Conservation (phyloP, 306 rosid species). For the Begonia masoniana region DNA sequence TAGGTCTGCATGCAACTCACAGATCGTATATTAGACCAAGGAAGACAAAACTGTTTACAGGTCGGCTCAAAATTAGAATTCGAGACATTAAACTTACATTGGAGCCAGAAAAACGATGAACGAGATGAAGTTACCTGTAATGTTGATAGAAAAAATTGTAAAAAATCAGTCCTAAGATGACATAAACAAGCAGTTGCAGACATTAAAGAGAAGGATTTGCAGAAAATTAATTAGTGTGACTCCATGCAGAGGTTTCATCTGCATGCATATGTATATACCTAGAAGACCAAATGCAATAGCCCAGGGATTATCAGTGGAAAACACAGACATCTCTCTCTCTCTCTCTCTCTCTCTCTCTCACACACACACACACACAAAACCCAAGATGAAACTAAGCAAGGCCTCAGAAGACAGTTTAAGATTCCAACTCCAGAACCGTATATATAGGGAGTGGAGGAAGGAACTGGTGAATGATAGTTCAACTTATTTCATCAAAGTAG, state of each 20-base stretch:
- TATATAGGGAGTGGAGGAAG: no score
- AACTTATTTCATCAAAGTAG: no score
- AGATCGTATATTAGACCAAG: no score
- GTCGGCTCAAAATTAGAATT: neutral
- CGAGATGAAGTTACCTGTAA: conserved; percentile 62
- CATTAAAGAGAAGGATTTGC: neutral
- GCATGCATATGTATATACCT: conserved; percentile 1
- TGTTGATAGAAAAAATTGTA: neutral
- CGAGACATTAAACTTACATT: conserved; percentile 33
- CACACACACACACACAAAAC: no score
- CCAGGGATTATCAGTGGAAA: conserved; percentile 4
- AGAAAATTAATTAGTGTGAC: neutral
- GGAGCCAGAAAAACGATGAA: conserved; percentile 83
- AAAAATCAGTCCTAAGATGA: neutral
- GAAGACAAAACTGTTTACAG: no score
- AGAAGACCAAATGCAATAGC: conserved; percentile 11
- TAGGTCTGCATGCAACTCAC: conserved; percentile 37
- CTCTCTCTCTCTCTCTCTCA: neutral
- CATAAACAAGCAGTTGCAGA: neutral
- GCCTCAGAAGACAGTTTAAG: no score
- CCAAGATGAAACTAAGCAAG: no score
- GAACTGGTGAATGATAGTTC: no score
- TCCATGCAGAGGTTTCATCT: neutral
- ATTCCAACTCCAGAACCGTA: no score
- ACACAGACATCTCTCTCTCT: conserved; percentile 6